phyloP scores from a whole-genome alignment of 352 stramenopile genomes.

The Globisporangium mamillatum region DNA sequence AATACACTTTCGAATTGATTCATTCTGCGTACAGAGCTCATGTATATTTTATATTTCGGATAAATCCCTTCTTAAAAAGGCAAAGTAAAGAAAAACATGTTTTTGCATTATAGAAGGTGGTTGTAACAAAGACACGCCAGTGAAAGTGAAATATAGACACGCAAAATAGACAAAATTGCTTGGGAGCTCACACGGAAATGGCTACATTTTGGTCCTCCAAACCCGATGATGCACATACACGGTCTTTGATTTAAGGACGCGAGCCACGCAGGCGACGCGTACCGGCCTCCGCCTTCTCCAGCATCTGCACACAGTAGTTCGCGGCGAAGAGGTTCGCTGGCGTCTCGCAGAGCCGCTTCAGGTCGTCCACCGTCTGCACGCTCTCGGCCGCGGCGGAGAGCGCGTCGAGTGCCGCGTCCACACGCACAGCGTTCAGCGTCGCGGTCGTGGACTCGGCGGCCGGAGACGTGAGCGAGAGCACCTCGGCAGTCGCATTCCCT shows the following conservation, averaged over 20 bases:
- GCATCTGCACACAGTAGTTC: slow-evolving; percentile 4
- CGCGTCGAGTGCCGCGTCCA: background rate
- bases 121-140: background rate
- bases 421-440: background rate
- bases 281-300: background rate
- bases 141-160: background rate
- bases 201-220: background rate
- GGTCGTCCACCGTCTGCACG: background rate
- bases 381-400: background rate
- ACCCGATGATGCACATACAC: background rate
- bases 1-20: background rate
- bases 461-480: background rate
- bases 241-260: background rate
- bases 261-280: background rate
- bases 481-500: background rate
- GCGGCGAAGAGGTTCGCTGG: background rate
- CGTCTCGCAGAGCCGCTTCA: background rate
- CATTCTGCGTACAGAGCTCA: background rate
- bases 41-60: background rate
- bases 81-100: background rate
- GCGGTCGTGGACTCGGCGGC: background rate
- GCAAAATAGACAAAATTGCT: slow-evolving; percentile 2
- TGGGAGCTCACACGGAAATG: background rate
- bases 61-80: background rate
- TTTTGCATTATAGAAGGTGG: background rate